Base-by-base conservation (phyloP, 345 rosid species). In the Bretschneidera sinensis region DNA sequence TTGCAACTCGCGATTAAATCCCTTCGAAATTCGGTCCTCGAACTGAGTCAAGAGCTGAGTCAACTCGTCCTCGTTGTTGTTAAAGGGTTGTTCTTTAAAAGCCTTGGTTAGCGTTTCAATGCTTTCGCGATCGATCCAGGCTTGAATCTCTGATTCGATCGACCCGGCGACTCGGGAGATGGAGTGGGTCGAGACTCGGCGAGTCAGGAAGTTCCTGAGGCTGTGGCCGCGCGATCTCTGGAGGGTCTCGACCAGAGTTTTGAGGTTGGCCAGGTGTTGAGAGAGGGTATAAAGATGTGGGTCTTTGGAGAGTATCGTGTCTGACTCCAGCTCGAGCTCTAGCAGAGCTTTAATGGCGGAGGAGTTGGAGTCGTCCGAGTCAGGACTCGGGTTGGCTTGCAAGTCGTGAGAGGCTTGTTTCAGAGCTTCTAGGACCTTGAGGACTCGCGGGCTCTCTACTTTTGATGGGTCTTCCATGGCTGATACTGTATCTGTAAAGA, bases 111-210 rank as follows among this genome's bases (percentile, higher is more conserved):
- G 66, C 34, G 56, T 79, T 55, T 82, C 88, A 28, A 84, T 23
- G 28, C 75, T 79, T 62, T 81, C 95, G 5, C 95, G 79, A 55
- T 87, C 91, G 48, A 87, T 87, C 95, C 88, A 84, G 2, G 85
- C 82, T 54, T 87, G 95, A 55, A 87, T 80, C 69, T 87, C 88
- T 0, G 63, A 60, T 81, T 67, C 88, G 60, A 84, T 81, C 16
- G 85, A 82, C 18, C 78, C 83, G 7, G 90, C 88, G 17, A 87
- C 85, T 45, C 80, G 83, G 74, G 95, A 77, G 28, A 87, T 79
- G 35, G 83, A 81, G 61, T 79, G 68, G 43, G 85, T 64, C 58
- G 86, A 79, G 62, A 76, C 71, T 6, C 83, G 75, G 28, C 86
- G 88, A 55, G 81, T 24, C 54, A 87, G n/a, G 79, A 87, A 84